phyloP scores from a whole-genome alignment of 176 grass and related monocot species.

The Juncus effusus region DNA sequence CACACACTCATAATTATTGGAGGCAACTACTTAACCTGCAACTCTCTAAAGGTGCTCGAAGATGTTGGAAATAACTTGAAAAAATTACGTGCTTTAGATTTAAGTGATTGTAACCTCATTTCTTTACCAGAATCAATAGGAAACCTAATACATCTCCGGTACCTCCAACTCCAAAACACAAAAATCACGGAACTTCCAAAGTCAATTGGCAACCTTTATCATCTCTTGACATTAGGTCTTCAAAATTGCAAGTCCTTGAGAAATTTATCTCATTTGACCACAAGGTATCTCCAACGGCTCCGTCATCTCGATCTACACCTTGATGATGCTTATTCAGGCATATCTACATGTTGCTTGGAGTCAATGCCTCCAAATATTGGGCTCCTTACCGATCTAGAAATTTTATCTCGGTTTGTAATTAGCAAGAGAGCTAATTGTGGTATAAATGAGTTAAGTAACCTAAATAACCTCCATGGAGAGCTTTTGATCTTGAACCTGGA shows the following conservation, averaged over 20 bases:
- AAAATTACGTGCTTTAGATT: constrained; percentile 32
- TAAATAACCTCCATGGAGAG: constrained; percentile 35
- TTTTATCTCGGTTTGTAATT: constrained; percentile 36
- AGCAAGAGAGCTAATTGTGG: neutral
- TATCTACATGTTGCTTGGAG: constrained; percentile 1
- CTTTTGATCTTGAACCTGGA: constrained; percentile 45
- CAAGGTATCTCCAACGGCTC: constrained; percentile 27
- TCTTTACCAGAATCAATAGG: constrained; percentile 35
- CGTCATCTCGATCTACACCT: constrained; percentile 47
- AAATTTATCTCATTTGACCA: constrained; percentile 24
- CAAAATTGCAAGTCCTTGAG: constrained; percentile 38
- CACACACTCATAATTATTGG: constrained; percentile 36
- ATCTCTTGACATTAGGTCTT: constrained; percentile 45
- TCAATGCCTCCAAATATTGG: constrained; percentile 38
- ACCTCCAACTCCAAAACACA: constrained; percentile 37
- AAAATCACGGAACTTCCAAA: constrained; percentile 26
- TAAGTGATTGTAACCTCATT: constrained; percentile 29
- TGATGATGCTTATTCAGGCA: constrained; percentile 12
- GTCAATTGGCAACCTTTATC: constrained; percentile 30
- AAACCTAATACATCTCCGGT: constrained; percentile 43
- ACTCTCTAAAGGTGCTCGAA: constrained; percentile 1
- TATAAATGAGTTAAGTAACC: constrained; percentile 24
- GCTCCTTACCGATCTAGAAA: constrained; percentile 27
- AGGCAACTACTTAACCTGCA: neutral
- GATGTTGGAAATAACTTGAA: constrained; percentile 21